phyloP scores from a whole-genome alignment of 768 basidiomycete species.

The Rhizopogon vinicolor region DNA sequence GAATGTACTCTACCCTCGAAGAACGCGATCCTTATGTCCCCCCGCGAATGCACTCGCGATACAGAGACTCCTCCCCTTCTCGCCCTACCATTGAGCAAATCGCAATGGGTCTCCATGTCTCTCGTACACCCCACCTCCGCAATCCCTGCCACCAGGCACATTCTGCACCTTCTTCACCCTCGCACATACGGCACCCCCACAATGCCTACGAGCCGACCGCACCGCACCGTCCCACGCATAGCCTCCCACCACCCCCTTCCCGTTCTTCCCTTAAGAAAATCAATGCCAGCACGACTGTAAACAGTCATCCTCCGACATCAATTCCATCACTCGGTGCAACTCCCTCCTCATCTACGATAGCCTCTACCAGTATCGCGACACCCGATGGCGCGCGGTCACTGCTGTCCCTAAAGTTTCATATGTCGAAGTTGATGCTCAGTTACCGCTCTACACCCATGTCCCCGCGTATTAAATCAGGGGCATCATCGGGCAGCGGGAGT shows the following conservation, averaged over 20 bases:
- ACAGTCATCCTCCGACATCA: conserved; percentile 15
- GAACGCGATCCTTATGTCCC: conserved; percentile 27
- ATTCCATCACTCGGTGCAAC: conserved; percentile 9
- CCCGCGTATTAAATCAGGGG: conserved; percentile 23
- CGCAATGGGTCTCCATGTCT: conserved; percentile 75
- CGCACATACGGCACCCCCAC: conserved; percentile 22
- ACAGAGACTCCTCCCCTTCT: conserved; percentile 32
- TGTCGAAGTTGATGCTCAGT: conserved; percentile 49
- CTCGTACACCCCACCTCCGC: conserved; percentile 69
- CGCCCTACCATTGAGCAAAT: conserved; percentile 73
- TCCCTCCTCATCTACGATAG: conserved; percentile 31
- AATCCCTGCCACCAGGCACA: conserved; percentile 15
- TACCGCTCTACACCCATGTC: conserved; percentile 34
- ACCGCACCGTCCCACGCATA: conserved; percentile 16
- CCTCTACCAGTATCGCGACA: conserved; percentile 25
- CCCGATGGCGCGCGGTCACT: conserved; percentile 23
- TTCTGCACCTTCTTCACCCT: conserved; percentile 11
- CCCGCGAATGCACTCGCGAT: conserved; percentile 33
- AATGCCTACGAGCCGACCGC: conserved; percentile 21
- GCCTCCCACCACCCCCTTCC: conserved; percentile 51
- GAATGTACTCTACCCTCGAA: conserved; percentile 40
- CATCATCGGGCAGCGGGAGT: conserved; percentile 24
- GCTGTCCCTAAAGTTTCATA: conserved; percentile 41
- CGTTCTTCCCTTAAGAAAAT: conserved; percentile 67
- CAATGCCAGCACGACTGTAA: conserved; percentile 19